A percentile compares a stretch with the other conserved stretches of the same genome.
phyloP scores from a whole-genome alignment of 2,329 filamentous ascomycete genomes.

The Neodidymelliopsis sp. region DNA sequence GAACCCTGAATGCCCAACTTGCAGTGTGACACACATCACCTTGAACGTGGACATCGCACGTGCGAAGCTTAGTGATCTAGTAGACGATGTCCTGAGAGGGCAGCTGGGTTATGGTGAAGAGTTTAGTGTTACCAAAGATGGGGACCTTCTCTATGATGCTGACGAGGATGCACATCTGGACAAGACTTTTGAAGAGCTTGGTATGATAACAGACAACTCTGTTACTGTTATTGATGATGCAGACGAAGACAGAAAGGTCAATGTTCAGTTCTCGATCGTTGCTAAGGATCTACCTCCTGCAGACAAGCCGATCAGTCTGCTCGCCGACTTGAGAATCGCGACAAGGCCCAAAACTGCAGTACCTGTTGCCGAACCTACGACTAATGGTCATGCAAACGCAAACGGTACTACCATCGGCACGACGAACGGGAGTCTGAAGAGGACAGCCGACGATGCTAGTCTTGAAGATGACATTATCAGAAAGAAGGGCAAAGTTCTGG shows the following conservation, averaged over 20 bases:
- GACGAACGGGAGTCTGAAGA: conserved; percentile 48
- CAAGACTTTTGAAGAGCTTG: conserved; percentile 81
- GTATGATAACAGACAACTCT: conserved; percentile 76
- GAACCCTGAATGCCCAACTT: conserved; percentile 84
- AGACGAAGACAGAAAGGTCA: conserved; percentile 78
- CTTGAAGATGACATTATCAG: conserved; percentile 45
- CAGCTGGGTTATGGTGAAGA: conserved; percentile 83
- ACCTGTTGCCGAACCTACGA: conserved; percentile 28
- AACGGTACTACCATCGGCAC: conserved; percentile 42
- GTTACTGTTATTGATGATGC: conserved; percentile 85
- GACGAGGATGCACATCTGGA: conserved; percentile 86
- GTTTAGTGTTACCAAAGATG: conserved; percentile 78
- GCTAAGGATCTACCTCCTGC: conserved; percentile 56
- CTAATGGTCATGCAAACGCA: conserved; percentile 36
- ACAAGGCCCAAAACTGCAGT: conserved; percentile 51
- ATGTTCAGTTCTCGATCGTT: conserved; percentile 76
- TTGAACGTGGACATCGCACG: conserved; percentile 72
- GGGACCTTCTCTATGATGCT: conserved; percentile 80
- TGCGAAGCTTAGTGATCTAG: conserved; percentile 80
- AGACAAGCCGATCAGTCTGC: conserved; percentile 64
- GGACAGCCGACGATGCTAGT: conserved; percentile 53
- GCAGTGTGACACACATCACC: conserved; percentile 74
- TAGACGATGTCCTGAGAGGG: conserved; percentile 74
- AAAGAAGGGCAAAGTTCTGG: conserved; percentile 53
- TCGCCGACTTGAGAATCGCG: conserved; percentile 56